Evolutionary conservation across 2,329 filamentous ascomycete genomes (phyloP).

Genomic region (Rasamsonia emersonii): DNA sequence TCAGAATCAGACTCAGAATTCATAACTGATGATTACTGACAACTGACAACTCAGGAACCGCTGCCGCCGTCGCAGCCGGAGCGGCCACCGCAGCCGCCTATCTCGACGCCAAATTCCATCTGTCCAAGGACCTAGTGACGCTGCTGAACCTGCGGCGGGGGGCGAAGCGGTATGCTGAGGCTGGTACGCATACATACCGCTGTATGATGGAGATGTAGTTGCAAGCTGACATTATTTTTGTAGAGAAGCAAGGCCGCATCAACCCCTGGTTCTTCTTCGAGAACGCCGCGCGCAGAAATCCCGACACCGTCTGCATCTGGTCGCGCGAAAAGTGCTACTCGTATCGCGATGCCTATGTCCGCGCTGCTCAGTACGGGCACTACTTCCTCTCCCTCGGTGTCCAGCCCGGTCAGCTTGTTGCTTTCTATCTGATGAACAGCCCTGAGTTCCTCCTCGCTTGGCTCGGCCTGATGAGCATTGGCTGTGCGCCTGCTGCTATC

Average conservation of each 20-base stretch:
- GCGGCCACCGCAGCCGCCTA: slow-evolving; percentile 23
- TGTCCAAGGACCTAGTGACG: slow-evolving; percentile 51
- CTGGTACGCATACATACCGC: slow-evolving; percentile 31
- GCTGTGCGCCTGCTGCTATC: slow-evolving; percentile 61
- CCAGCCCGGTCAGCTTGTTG: slow-evolving; percentile 52
- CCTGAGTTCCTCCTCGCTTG: slow-evolving; percentile 59
- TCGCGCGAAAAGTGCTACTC: slow-evolving; percentile 54
- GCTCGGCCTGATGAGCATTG: slow-evolving; percentile 57
- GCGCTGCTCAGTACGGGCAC: slow-evolving; percentile 52
- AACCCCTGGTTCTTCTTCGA: slow-evolving; percentile 62
- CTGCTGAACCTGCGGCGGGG: slow-evolving; percentile 38
- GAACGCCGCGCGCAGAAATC: slow-evolving; percentile 43
- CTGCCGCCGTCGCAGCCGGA: slow-evolving; percentile 19
- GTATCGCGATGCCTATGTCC: slow-evolving; percentile 48
- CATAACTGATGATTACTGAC: too few species aligned
- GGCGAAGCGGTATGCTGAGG: slow-evolving; percentile 40
- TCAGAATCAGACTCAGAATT: too few species aligned
- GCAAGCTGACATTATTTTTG: slow-evolving; percentile 6
- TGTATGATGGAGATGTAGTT: slow-evolving; percentile 2
- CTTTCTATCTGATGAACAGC: slow-evolving; percentile 59
- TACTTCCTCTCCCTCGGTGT: slow-evolving; percentile 55
- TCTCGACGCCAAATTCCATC: slow-evolving; percentile 57
- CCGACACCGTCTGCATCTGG: slow-evolving; percentile 56
- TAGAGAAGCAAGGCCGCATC: slow-evolving; percentile 44
- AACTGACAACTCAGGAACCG: slow-evolving; percentile 12